A percentile compares a stretch with the other conserved stretches of the same genome.
Conservation (phyloP, 2,329 filamentous ascomycete species). For the Aspergillus calidoustus region DNA sequence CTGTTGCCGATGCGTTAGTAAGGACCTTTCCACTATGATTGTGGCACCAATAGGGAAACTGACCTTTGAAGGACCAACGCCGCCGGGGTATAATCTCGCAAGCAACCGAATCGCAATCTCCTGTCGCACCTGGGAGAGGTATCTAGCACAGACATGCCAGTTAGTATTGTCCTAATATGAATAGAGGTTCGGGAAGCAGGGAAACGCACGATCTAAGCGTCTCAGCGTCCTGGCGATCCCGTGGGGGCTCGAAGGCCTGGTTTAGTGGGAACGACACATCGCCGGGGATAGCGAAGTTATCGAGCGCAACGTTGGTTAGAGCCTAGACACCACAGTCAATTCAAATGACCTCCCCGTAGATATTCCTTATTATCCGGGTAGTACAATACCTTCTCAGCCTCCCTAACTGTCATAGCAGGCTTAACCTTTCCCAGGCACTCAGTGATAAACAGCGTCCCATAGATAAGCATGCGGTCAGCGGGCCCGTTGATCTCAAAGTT, state of each 20-base stretch:
- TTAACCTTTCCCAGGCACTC: conserved; percentile 89
- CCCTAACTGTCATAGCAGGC: conserved; percentile 68
- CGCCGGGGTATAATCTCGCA: conserved; percentile 83
- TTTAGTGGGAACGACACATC: conserved; percentile 93
- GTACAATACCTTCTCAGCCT: conserved; percentile 64
- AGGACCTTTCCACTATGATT: neutral
- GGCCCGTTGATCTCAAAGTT: conserved; percentile 99
- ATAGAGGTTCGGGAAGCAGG: neutral
- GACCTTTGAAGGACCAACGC: conserved; percentile 67
- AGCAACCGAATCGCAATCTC: conserved; percentile 84
- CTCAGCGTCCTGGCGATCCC: conserved; percentile 87
- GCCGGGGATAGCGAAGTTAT: conserved; percentile 93
- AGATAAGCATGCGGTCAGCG: conserved; percentile 91
- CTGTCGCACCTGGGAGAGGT: conserved; percentile 86
- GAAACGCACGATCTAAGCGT: conserved; percentile 75
- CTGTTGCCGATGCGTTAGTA: conserved; percentile 54
- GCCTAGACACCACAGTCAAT: conserved; percentile 63
- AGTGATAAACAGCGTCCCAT: conserved; percentile 93
- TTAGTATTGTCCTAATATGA: neutral
- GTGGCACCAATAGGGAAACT: conserved; percentile 19
- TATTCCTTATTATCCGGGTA: neutral
- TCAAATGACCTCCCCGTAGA: neutral
- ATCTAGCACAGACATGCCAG: conserved; percentile 34
- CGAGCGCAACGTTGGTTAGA: conserved; percentile 86
- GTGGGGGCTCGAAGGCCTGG: conserved; percentile 91